Evolutionary conservation across 495 filamentous ascomycete genomes (phyloP), one percentile per base, ranked within the genome.

Genomic region (Apiosordaria backusii): DNA sequence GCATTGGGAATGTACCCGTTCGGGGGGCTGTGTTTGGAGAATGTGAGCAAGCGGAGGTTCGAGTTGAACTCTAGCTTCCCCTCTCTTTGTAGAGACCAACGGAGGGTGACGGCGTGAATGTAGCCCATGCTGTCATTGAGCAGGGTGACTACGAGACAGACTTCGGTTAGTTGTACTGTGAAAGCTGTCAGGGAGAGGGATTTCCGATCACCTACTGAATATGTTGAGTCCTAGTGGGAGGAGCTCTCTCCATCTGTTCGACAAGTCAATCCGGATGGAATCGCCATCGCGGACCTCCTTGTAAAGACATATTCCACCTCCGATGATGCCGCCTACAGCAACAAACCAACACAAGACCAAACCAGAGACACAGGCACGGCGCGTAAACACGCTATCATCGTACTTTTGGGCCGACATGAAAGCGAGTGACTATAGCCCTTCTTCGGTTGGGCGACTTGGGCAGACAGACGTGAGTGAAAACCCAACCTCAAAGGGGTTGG

Each of bases 61-160:
- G 80, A 78, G 69, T 80, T 81, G 75, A 72, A 77, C 9, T 73
- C 68, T 23, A 82, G 72, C n/a, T 74, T 74, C 18, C 70, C 71
- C 60, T 82, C 80, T 35, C 70, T 73, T 45, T 76, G 77, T 15
- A 82, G 71, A 2, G 78, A 67, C 80, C 80, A 82, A 23, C 80
- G 77, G 15, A 81, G 71, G 1, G 78, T 74, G 13, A 70, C 71
- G 1, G 77, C 68, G 61, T 82, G 80, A 22, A 81, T 68, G 53
- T 77, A 79, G 15, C 75, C 77, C 68, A 79, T 71, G 61, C 68
- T 67, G 64, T 81, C 79, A 52, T 72, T 79, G 23, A 73, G 71
- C 2, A 77, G 60, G 6, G 76, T 77, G n/a, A 80, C 66, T 73
- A n/a, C 3, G 26, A 4, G 62, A 13, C 1, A 26, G 9, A 40